Percentiles rank a stretch among this genome's conserved stretches.
These are phyloP conservation scores for Apiotrichum gracile DNA, from an alignment of 1,284 basidiomycete species.

Conservation along the genomic window DNA sequence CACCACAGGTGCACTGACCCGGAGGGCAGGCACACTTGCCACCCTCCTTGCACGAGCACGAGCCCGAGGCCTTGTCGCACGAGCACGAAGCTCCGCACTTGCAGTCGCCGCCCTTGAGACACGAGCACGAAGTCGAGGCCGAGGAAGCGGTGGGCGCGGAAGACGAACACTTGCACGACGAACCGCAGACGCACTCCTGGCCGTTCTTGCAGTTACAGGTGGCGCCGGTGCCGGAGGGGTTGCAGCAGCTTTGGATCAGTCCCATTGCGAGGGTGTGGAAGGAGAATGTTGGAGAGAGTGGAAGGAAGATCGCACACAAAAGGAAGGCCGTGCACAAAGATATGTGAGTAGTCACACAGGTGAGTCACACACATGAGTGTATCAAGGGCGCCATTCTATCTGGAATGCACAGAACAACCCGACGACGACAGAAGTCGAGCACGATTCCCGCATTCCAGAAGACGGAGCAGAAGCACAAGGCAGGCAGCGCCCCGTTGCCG, in stretches of 20 bases:
- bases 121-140: neutral
- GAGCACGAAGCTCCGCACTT: neutral
- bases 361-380: no score
- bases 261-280: neutral
- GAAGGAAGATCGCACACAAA: neutral
- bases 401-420: no score
- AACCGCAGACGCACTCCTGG: neutral
- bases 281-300: neutral
- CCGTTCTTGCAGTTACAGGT: neutral
- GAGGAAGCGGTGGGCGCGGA: neutral
- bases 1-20: no score
- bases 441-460: no score
- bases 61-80: no score
- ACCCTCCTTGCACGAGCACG: neutral
- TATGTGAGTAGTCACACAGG: no score
- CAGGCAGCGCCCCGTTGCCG: no score
- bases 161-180: neutral
- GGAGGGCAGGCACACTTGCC: neutral
- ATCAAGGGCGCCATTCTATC: no score
- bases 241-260: conserved; percentile 2
- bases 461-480: no score
- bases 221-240: neutral
- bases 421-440: no score
- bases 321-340: neutral
- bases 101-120: neutral